Evolutionary conservation across 306 rosid genomes (phyloP), one percentile per base, ranked within the genome.

Genomic region (Dryas octopetala): DNA sequence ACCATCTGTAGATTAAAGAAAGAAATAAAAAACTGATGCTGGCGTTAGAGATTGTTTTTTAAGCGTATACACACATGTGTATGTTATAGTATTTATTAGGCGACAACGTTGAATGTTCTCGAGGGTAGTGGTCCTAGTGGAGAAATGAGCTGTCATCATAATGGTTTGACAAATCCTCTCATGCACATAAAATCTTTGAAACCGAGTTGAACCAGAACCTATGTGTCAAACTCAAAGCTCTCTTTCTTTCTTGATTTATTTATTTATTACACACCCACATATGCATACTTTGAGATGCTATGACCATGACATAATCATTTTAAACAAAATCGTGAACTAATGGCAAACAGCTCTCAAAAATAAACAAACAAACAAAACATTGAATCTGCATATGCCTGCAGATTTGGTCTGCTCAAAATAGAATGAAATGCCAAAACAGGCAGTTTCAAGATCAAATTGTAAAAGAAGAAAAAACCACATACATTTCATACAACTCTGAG

Each of bases 401-500:
- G 23, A 48, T 47, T 44, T 67, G 57, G 41, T 38, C 62, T 38
- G 60, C 50, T 44, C 75, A 70, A 11, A 17, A 14, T 9, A 52
- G 8, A 12, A n/a, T 46, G 32, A 66, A 61, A 43, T 32, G 44
- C 55, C 41, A 52, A 55, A 68, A 43, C 8, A 26, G 38, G 49
- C 61, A 60, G 49, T 7, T 10, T 41, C 17, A 26, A 77, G 58
- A 46, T 68, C 7, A 57, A 68, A 71, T 68, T 43, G 67, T 58
- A 52, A 19, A 44, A 28, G 48, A 50, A 67, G 66, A 62, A 59
- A 72, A 16, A 44, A 65, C 57, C 51, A 70, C 76, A 59, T 48
- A 5, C 17, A 71, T 63, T 59, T 44, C 62, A 77, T 63, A 55
- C 40, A 81, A 77, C 58, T 58, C 49, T 9, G 43, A 19, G 62